These are phyloP conservation scores for Colletotrichum sp. DNA, from an alignment of 2,329 filamentous ascomycete species.

Conservation along the genomic window DNA sequence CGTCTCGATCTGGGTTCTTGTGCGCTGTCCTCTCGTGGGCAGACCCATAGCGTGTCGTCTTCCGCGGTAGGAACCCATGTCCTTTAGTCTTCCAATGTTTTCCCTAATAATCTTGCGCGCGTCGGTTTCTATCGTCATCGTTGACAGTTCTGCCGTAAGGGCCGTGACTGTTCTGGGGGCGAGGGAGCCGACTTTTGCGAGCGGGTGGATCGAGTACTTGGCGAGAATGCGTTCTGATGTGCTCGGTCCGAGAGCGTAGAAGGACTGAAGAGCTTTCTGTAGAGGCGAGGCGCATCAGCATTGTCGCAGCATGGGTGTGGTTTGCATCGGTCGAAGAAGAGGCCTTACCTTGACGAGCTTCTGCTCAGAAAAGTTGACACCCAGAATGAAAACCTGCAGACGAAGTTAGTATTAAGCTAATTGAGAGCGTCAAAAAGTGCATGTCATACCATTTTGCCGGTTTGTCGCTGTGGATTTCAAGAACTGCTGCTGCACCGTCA, in stretches of 20 bases:
- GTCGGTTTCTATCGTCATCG: constrained; percentile 95
- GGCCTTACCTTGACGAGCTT: constrained; percentile 79
- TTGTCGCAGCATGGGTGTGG: background rate
- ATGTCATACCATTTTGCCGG: constrained; percentile 1
- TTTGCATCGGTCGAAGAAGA: background rate
- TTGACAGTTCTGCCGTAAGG: constrained; percentile 83
- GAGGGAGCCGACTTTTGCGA: constrained; percentile 77
- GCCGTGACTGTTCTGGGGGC: constrained; percentile 78
- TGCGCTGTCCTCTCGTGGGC: constrained; percentile 89
- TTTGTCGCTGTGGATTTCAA: background rate
- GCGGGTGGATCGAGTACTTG: constrained; percentile 86
- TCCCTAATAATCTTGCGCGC: constrained; percentile 78
- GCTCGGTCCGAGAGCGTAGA: constrained; percentile 83
- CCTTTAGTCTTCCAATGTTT: constrained; percentile 84
- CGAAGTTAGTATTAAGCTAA: background rate
- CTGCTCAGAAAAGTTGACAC: constrained; percentile 83
- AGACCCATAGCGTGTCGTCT: constrained; percentile 90
- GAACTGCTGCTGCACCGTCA: background rate
- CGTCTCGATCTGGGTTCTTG: constrained; percentile 73
- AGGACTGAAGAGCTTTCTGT: constrained; percentile 77
- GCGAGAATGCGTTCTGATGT: constrained; percentile 80
- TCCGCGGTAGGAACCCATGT: constrained; percentile 90
- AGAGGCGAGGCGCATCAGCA: background rate
- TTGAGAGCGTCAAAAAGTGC: background rate
- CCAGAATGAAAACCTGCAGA: constrained; percentile 79